These are phyloP conservation scores for Suhomyces taliae DNA, from an alignment of 1,139 yeast genomes.

Conservation along the genomic window DNA sequence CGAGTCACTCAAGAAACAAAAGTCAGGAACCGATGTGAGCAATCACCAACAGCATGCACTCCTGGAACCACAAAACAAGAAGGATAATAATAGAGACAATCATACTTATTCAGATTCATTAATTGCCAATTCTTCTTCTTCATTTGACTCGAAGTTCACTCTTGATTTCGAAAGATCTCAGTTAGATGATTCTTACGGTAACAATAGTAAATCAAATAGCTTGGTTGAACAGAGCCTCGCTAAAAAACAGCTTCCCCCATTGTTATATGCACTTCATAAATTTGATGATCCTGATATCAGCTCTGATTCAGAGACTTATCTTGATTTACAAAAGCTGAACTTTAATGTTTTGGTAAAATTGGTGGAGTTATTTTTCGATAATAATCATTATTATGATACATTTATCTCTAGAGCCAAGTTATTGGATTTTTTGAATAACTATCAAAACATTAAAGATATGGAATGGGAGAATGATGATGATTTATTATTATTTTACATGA, in stretches of 20 bases:
- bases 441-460: conserved; percentile 30
- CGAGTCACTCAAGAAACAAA: conserved; percentile 26
- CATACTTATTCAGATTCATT: conserved; percentile 5
- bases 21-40: conserved; percentile 2
- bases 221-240: conserved; percentile 28
- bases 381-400: conserved; percentile 30
- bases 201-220: conserved; percentile 4
- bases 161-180: conserved; percentile 12
- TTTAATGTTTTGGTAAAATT: conserved; percentile 25
- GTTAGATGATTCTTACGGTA: conserved; percentile 3
- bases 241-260: conserved; percentile 32
- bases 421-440: conserved; percentile 29
- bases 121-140: conserved; percentile 11
- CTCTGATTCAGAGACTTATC: conserved; percentile 22
- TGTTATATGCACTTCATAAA: conserved; percentile 19
- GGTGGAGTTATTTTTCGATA: conserved; percentile 35
- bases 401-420: conserved; percentile 31
- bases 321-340: conserved; percentile 24
- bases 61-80: conserved; percentile 1
- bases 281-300: conserved; percentile 25
- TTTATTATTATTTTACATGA: conserved; percentile 45
- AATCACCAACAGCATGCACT: background rate
- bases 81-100: conserved; percentile 2
- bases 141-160: conserved; percentile 14
- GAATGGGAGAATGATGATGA: conserved; percentile 56